Conservation (phyloP, 2,329 filamentous ascomycete genomes). For the Aspergillus hiratsukae region DNA sequence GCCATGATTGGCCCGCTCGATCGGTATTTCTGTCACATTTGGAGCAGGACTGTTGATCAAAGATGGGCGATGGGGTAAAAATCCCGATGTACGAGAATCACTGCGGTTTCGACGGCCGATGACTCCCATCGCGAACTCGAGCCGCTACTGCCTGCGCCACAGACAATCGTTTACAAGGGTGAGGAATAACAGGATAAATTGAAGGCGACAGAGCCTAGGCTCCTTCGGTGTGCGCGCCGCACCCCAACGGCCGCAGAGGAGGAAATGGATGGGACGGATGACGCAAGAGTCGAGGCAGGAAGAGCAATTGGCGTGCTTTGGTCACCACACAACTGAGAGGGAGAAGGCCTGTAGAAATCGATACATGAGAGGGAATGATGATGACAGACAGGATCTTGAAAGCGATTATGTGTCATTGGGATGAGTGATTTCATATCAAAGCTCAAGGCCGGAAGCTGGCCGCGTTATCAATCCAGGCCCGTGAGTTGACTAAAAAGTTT, state of each 20-base stretch:
- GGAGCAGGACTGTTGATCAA: slow-evolving; percentile 19
- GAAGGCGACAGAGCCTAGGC: not conserved
- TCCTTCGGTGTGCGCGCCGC: not conserved
- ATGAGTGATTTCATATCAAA: not conserved
- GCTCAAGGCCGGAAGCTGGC: not conserved
- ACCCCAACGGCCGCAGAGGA: not conserved
- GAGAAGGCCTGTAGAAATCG: not conserved
- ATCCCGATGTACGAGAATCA: slow-evolving; percentile 24
- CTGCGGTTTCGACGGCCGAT: slow-evolving; percentile 26
- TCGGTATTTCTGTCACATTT: slow-evolving; percentile 18
- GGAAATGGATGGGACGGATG: slow-evolving; percentile 10
- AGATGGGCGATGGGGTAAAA: slow-evolving; percentile 20
- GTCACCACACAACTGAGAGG: not conserved
- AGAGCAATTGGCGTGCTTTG: slow-evolving; percentile 12
- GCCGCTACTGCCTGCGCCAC: not conserved
- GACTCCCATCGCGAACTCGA: slow-evolving; percentile 21
- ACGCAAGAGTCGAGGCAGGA: slow-evolving; percentile 14
- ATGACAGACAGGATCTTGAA: not conserved
- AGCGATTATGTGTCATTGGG: not conserved
- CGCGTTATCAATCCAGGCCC: not conserved
- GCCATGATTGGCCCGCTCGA: slow-evolving; percentile 27
- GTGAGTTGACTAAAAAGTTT: not conserved
- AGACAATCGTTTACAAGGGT: not conserved
- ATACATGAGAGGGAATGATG: not conserved
- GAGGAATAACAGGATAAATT: not conserved